Evolutionary conservation across 345 rosid genomes (phyloP), one percentile per base, ranked within the genome.

Genomic region (Sonneratia alba): DNA sequence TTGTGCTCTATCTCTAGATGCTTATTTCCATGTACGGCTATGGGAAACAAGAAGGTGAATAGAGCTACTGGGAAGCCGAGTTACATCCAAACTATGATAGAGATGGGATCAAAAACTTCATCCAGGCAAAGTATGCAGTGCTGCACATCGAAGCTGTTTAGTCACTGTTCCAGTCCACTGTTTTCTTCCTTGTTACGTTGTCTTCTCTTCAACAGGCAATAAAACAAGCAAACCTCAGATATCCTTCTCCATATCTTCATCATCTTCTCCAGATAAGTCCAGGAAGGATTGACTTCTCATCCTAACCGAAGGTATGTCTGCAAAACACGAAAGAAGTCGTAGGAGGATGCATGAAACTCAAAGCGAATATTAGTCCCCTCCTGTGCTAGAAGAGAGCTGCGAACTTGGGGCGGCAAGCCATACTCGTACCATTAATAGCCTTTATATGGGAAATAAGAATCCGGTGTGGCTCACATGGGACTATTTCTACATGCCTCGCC

Each of bases 51-150:
- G 80, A 95, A 80, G 79, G 86, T 96, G 56, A 95, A 95, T 81
- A 82, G 82, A 82, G 82, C 83, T 90, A 85, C 75, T 92, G 99
- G 99, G 99, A 95, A 92, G 91, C 99, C 68, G 99, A 92, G 79
- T 77, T 95, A 74, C 94, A 97, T 69, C 88, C 92, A 70, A 85
- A 90, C 74, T 89, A 95, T 69, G 96, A 90, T 67, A 88, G 99
- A 87, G 98, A 86, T 75, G 96, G 96, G 72, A 88, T 92, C 72
- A 97, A 95, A 80, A 89, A 89, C 80, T 95, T 95, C 81, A 95
- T 95, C 72, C 96, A 90, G 70, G 97, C 96, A 7, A 95, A 95
- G 99, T 95, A 89, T 76, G 87, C 66, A 21, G 65, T 62, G 32
- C 32, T 32, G 66, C 67, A 74, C 32, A 73, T 22, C 63, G 75